Base-by-base conservation (phyloP, 495 filamentous ascomycete genomes). In the Gamarada debralockiae region DNA sequence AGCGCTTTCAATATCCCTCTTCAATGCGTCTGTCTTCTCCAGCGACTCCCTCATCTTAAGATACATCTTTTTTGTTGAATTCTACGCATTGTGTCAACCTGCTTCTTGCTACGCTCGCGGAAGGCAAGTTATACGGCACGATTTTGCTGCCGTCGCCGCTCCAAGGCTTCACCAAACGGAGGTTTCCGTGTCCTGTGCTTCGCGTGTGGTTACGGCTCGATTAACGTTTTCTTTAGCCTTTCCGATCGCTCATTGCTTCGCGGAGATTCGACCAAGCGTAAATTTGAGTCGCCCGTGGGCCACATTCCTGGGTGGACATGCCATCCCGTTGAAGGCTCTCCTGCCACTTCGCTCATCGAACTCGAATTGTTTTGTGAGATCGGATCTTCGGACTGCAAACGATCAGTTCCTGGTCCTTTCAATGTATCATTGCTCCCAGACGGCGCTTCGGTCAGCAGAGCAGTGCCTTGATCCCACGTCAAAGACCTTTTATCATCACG, bases 131-230 rank as follows among this genome's bases (percentile, higher is more conserved):
- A 14, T 15, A 14, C 37, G 5, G 37, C 37, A 4, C 37, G 37
- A 15, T 39, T 39, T 20, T 39, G 37, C n/a, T 39, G 37, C n/a
- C 37, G 37, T 39, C 37, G 37, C n/a, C 37, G 37, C 37, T 39
- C 37, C 14, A 39, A 20, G 14, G 37, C 37, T 14, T 39, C 37
- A 14, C 37, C 37, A 6, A 14, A 39, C 6, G 37, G 37, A 6
- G 37, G 6, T 15, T 15, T 39, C 37, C 37, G 37, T n/a, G 37
- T 20, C 37, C 18, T 39, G n/a, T 14, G 37, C n/a, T 39, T n/a
- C 14, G 37, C 18, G 4, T 6, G 37, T 15, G 37, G 37, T 14
- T 20, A 14, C 6, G 37, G 37, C 14, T 39, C 37, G 14, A 20
- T n/a, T 15, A 39, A 7, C 6, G n/a, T n/a, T 6, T 15, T 20